These are phyloP conservation scores for Cymbidium sinense DNA, from an alignment of 106 monocot genomes.

Conservation along the genomic window DNA sequence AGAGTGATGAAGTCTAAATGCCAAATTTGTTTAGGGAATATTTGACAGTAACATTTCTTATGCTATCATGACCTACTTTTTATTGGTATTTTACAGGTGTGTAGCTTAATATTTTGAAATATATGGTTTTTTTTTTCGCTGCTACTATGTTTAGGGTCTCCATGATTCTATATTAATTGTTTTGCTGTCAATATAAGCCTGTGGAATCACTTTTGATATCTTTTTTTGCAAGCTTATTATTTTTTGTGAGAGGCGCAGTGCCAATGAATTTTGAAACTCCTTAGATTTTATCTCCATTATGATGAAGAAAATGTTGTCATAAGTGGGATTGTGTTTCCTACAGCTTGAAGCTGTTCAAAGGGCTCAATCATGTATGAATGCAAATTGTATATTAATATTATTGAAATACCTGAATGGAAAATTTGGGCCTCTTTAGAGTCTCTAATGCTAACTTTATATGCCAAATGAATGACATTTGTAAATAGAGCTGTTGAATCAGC, in stretches of 20 bases:
- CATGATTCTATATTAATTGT: not conserved
- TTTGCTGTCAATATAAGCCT: not conserved
- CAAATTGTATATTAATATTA: not conserved
- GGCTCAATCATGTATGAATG: not conserved
- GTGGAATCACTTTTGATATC: not conserved
- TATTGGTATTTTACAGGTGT: conserved; percentile 1
- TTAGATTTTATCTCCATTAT: not conserved
- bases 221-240: not conserved
- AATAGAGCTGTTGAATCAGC: not conserved
- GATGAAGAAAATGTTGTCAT: not conserved
- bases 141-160: not conserved
- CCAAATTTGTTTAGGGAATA: not conserved
- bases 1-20: not conserved
- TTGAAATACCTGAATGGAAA: not conserved
- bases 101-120: not conserved
- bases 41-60: not conserved
- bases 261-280: not conserved
- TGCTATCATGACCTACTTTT: not conserved
- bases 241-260: not conserved
- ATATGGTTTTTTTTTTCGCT: not conserved
- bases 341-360: not conserved
- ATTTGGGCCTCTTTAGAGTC: not conserved
- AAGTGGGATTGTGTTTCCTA: not conserved
- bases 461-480: not conserved
- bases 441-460: not conserved